These are phyloP conservation scores for Chlamydomonas urium DNA, from an alignment of 139 green algal genomes.

Conservation along the genomic window DNA sequence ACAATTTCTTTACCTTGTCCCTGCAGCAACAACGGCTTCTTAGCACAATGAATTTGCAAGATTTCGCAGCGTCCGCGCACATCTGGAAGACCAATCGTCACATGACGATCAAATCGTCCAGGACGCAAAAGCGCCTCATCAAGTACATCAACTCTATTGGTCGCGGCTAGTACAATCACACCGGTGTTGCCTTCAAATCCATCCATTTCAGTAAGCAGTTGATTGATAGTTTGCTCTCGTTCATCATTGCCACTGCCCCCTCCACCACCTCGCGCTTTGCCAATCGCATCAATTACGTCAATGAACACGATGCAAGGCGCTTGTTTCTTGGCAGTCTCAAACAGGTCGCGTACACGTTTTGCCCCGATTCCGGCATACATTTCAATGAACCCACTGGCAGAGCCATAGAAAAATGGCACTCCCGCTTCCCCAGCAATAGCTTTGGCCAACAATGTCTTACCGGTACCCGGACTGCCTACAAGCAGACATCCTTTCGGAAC, in stretches of 20 bases:
- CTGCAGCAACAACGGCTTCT: no score
- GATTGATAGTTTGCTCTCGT: conserved; percentile 84
- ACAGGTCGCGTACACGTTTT: conserved; percentile 77
- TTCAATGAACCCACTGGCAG: conserved; percentile 85
- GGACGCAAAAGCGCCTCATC: conserved; percentile 95
- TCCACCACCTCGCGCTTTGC: conserved; percentile 30
- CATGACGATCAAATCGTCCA: conserved; percentile 96
- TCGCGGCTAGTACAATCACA: conserved; percentile 96
- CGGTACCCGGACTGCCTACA: conserved; percentile 70
- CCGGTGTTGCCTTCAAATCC: conserved; percentile 46
- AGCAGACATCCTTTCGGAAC: conserved; percentile 76
- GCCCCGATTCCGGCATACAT: conserved; percentile 93
- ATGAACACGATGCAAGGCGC: conserved; percentile 91
- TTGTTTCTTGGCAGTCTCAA: conserved; percentile 68
- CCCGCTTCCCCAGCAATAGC: conserved; percentile 67
- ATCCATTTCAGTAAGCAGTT: conserved; percentile 86
- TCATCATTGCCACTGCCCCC: conserved; percentile 83
- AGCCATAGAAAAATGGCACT: conserved; percentile 84
- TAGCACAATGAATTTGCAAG: conserved; percentile 73
- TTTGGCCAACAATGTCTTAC: conserved; percentile 78
- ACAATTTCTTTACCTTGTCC: conserved; percentile 40
- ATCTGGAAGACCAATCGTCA: conserved; percentile 88
- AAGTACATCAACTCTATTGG: conserved; percentile 97
- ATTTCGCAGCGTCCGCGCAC: conserved; percentile 88
- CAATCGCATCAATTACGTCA: conserved; percentile 88